Evolutionary conservation across 2,329 filamentous ascomycete species (phyloP), one percentile per base, ranked within the genome.

Genomic region (Diaporthe citri): DNA sequence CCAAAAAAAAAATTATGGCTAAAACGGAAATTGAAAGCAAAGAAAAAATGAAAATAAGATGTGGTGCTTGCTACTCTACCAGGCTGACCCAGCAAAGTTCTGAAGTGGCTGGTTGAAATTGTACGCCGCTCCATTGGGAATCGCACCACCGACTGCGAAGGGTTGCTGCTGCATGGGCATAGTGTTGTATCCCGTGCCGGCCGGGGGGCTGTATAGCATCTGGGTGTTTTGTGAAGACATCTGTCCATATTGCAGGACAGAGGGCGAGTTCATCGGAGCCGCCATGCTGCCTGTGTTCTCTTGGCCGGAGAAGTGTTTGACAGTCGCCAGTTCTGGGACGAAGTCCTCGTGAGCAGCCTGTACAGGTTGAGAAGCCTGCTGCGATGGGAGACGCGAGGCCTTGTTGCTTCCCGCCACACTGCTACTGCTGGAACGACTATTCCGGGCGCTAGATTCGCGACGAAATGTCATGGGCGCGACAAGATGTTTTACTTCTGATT

Each of bases 91-190:
- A 4, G 64, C 64, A 31, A 28, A 69, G 7, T 22, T 69, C 7
- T 39, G 48, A 52, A 69, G 31, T 28, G 64, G 64, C 36, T 55
- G 64, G 25, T 52, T 67, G 64, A 69, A 69, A 69, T 39, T 52
- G 64, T 55, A 69, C 15, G n/a, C 22, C 34, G 64, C 10, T 51
- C 34, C 64, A n/a, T 69, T 69, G 4, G 46, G 9, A 22, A 69
- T 55, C n/a, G 64, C 48, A 41, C 34, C 46, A 12, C 34, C 64
- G n/a, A 48, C 48, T 41, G 64, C 22, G 17, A 55, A 69, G 34
- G 64, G 17, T 22, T 69, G 46, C 22, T 69, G 34, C 22, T 55
- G 34, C 64, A 69, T 17, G 8, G 46, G n/a, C 10, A 31, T 51
- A 22, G 13, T 22, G 8, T 55, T 4, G 25, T 34, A 66, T 34